Conservation (phyloP, 2,329 filamentous ascomycete species). For the Bipolaris bicolor region DNA sequence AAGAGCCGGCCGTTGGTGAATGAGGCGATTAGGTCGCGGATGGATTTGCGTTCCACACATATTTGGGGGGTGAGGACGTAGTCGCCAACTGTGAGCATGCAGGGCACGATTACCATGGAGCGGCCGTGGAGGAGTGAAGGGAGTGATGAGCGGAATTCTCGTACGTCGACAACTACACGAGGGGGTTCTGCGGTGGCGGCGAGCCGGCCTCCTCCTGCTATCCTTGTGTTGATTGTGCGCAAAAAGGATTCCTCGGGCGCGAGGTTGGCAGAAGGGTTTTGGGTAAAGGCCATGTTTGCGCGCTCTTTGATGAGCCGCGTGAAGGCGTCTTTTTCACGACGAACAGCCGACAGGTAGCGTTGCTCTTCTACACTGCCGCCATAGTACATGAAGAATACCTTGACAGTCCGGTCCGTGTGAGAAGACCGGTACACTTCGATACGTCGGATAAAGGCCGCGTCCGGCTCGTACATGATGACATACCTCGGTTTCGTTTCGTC, state of each 20-base stretch:
- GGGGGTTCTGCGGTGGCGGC: conserved; percentile 85
- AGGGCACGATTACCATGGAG: conserved; percentile 86
- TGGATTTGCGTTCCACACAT: conserved; percentile 92
- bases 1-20: conserved; percentile 92
- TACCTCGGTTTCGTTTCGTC: conserved; percentile 93
- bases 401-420: conserved; percentile 84
- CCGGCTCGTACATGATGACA: conserved; percentile 98
- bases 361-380: conserved; percentile 95
- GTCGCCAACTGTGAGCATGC: conserved; percentile 95
- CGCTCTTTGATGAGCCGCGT: conserved; percentile 94
- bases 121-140: conserved; percentile 90
- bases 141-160: conserved; percentile 91
- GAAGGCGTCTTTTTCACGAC: conserved; percentile 96
- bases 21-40: conserved; percentile 88
- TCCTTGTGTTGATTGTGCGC: conserved; percentile 93
- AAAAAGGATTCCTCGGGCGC: conserved; percentile 92
- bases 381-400: conserved; percentile 97
- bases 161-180: conserved; percentile 90
- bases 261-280: conserved; percentile 69
- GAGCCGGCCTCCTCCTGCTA: conserved; percentile 88
- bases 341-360: conserved; percentile 83
- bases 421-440: conserved; percentile 97
- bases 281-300: conserved; percentile 86
- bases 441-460: conserved; percentile 89
- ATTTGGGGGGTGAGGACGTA: conserved; percentile 92